phyloP scores from a whole-genome alignment of 768 basidiomycete species.

The Boletus barrowsii region DNA sequence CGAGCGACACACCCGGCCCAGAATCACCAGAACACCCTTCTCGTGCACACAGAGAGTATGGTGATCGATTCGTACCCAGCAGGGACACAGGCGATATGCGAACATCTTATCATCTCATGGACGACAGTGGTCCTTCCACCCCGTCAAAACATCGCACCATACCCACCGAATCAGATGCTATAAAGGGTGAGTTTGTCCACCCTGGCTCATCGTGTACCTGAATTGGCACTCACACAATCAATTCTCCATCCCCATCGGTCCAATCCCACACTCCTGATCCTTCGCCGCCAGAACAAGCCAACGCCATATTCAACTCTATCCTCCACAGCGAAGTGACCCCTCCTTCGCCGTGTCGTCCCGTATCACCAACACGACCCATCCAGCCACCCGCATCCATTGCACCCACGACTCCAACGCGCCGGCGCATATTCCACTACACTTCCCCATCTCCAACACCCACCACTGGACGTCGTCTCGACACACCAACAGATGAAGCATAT shows the following conservation, averaged over 20 bases:
- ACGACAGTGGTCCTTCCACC: conserved; percentile 52
- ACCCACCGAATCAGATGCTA: conserved; percentile 70
- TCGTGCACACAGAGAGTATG: conserved; percentile 41
- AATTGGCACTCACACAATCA: conserved; percentile 2
- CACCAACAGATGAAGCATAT: conserved; percentile 84
- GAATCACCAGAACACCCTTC: conserved; percentile 37
- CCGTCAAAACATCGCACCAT: conserved; percentile 62
- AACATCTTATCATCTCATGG: conserved; percentile 59
- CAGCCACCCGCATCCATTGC: conserved; percentile 35
- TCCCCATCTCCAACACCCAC: conserved; percentile 58
- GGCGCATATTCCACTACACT: conserved; percentile 67
- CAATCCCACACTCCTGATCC: conserved; percentile 13
- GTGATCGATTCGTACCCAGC: conserved; percentile 63
- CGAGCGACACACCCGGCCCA: conserved; percentile 48
- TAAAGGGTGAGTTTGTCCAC: conserved; percentile 53
- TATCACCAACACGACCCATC: conserved; percentile 56
- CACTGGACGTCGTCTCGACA: conserved; percentile 57
- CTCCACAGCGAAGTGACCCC: conserved; percentile 78
- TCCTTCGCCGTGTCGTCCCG: conserved; percentile 56
- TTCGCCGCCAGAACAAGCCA: conserved; percentile 66
- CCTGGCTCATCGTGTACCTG: background rate
- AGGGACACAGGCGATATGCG: conserved; percentile 59
- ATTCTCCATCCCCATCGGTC: conserved; percentile 14
- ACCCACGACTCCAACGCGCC: conserved; percentile 45
- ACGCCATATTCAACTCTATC: conserved; percentile 74